Evolutionary conservation across 2,329 filamentous ascomycete genomes (phyloP).

Genomic region (Podosphaera fusca): DNA sequence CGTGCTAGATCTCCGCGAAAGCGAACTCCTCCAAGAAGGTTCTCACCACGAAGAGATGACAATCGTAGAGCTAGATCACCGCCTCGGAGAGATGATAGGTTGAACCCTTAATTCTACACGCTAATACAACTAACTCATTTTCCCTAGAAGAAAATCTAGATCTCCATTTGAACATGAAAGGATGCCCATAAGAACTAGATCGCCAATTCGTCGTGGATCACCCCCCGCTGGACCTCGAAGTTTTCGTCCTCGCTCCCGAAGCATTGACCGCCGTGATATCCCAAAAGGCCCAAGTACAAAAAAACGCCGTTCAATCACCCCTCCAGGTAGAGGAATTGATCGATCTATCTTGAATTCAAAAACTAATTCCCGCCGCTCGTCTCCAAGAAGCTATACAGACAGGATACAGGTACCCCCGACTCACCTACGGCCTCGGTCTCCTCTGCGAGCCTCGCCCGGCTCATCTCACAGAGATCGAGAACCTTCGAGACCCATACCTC

Average conservation of each 20-base stretch:
- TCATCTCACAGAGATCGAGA: conserved; percentile 10
- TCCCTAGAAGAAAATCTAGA: conserved; percentile 14
- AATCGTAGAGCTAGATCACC: conserved; percentile 19
- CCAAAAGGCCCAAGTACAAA: conserved; percentile 20
- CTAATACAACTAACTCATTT: neutral
- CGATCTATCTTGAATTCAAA: conserved; percentile 21
- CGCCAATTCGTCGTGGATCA: neutral
- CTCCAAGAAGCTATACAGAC: conserved; percentile 8
- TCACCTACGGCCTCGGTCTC: neutral
- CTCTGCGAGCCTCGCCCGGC: neutral
- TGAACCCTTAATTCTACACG: neutral
- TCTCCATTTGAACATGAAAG: conserved; percentile 14
- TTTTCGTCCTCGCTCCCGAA: conserved; percentile 23
- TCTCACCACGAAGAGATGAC: conserved; percentile 18
- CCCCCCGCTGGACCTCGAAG: conserved; percentile 16
- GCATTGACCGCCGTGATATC: conserved; percentile 26
- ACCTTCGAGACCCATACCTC: conserved; percentile 12
- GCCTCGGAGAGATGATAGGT: conserved; percentile 15
- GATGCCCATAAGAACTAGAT: neutral
- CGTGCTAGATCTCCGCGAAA: conserved; percentile 18
- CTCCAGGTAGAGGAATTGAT: conserved; percentile 22
- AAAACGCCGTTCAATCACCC: conserved; percentile 30
- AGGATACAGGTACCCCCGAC: neutral
- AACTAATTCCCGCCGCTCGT: neutral
- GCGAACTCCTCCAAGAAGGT: conserved; percentile 14